A percentile compares a stretch with the other conserved stretches of the same genome.
These are phyloP conservation scores for Auricularia cornea DNA, from an alignment of 768 basidiomycete species.

Conservation along the genomic window DNA sequence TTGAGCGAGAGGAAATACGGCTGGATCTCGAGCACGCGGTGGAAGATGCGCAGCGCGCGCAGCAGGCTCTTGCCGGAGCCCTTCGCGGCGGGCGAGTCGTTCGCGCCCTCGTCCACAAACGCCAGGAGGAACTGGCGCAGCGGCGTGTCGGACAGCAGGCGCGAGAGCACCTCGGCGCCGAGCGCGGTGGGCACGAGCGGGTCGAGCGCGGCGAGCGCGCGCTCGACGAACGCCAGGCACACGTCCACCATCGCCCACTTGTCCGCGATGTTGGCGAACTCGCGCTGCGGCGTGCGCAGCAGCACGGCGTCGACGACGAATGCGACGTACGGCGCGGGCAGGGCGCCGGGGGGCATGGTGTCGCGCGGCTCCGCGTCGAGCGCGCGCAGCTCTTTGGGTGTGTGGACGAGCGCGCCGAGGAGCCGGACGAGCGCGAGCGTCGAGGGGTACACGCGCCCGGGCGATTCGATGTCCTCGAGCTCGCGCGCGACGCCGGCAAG, in stretches of 20 bases:
- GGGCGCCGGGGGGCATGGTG: constrained; percentile 61
- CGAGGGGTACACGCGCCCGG: constrained; percentile 71
- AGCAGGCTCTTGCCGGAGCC: constrained; percentile 52
- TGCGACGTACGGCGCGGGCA: constrained; percentile 51
- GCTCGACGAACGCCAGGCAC: constrained; percentile 78
- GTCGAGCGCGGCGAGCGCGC: constrained; percentile 73
- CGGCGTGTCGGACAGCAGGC: constrained; percentile 61
- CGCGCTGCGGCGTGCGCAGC: constrained; percentile 31
- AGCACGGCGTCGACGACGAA: constrained; percentile 91
- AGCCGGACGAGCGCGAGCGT: constrained; percentile 84
- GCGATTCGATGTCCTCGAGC: constrained; percentile 78
- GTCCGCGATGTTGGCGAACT: constrained; percentile 67
- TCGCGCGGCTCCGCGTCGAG: constrained; percentile 52
- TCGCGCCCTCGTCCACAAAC: constrained; percentile 67
- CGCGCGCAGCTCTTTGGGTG: constrained; percentile 60
- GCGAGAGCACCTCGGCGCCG: constrained; percentile 78
- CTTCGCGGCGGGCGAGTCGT: background rate
- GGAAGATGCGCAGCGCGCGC: constrained; percentile 73
- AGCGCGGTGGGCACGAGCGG: constrained; percentile 54
- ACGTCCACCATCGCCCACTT: constrained; percentile 82
- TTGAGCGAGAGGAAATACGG: constrained; percentile 68
- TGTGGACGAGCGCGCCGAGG: constrained; percentile 75
- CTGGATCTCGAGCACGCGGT: constrained; percentile 77
- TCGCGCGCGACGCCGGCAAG: constrained; percentile 81
- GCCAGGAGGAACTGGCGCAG: constrained; percentile 69